A percentile compares a stretch with the other conserved stretches of the same genome.
phyloP scores from a whole-genome alignment of 2,329 filamentous ascomycete species.

The Trichoderma simmonsii region DNA sequence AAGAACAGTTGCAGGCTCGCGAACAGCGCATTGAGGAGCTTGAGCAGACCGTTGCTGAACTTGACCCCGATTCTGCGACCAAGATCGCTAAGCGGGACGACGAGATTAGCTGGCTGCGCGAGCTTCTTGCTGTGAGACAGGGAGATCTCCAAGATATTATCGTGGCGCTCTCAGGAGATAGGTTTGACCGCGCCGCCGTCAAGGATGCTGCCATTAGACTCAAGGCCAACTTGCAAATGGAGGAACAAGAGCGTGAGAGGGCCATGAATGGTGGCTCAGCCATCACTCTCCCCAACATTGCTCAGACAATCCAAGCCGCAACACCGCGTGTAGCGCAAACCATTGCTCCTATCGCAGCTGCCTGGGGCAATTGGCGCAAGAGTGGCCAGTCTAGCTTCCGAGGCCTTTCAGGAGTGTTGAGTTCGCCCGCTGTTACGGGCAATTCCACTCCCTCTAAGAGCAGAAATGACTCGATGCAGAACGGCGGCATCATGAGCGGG shows the following conservation, averaged over 20 bases:
- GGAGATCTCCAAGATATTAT: conserved; percentile 94
- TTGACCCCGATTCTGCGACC: conserved; percentile 72
- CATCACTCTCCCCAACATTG: conserved; percentile 69
- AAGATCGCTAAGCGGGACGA: conserved; percentile 91
- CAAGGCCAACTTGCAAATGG: conserved; percentile 94
- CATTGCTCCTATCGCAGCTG: conserved; percentile 75
- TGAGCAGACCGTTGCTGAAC: conserved; percentile 64
- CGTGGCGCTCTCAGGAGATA: conserved; percentile 67
- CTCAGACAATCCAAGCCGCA: conserved; percentile 72
- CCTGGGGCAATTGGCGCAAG: conserved; percentile 94
- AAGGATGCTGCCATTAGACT: conserved; percentile 90
- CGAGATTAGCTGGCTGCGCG: conserved; percentile 91
- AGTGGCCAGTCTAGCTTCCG: conserved; percentile 52
- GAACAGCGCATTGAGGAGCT: conserved; percentile 87
- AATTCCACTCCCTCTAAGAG: conserved; percentile 60
- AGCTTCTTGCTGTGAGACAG: conserved; percentile 84
- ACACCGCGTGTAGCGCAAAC: conserved; percentile 82
- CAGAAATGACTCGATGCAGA: conserved; percentile 50
- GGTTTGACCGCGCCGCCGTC: conserved; percentile 74
- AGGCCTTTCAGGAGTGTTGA: conserved; percentile 47
- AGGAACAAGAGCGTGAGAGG: conserved; percentile 90
- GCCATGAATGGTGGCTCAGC: conserved; percentile 68
- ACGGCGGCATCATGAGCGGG: conserved; percentile 65
- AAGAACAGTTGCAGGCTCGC: conserved; percentile 93
- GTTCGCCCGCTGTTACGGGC: conserved; percentile 40